These are phyloP conservation scores for Orbilia quercus DNA, from an alignment of 2,329 filamentous ascomycete genomes.

Conservation along the genomic window DNA sequence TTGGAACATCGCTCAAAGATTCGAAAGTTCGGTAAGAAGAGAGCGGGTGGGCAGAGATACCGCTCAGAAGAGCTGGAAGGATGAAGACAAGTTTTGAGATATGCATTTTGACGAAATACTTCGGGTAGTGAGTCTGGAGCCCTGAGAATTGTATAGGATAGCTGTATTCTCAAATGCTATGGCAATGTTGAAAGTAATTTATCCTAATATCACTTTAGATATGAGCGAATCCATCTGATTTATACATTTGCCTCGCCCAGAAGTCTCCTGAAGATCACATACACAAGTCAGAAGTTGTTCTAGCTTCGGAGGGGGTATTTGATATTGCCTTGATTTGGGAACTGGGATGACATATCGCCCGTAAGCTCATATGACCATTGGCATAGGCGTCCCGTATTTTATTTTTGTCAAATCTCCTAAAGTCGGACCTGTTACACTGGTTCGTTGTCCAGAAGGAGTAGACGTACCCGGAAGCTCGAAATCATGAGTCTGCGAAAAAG, in stretches of 20 bases:
- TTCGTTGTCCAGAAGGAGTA: neutral
- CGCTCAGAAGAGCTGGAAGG: conserved; percentile 22
- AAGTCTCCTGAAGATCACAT: neutral
- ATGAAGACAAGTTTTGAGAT: conserved; percentile 30
- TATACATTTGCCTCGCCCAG: conserved; percentile 23
- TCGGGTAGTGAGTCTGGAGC: too few relatives aligned
- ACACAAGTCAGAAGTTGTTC: neutral
- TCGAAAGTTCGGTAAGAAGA: conserved; percentile 36
- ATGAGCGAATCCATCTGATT: conserved; percentile 22
- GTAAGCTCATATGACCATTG: conserved; percentile 13
- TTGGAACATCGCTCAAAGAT: conserved; percentile 19
- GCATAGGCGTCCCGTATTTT: neutral
- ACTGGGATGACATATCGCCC: conserved; percentile 9
- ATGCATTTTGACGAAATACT: conserved; percentile 31
- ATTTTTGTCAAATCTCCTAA: neutral
- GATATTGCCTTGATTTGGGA: conserved; percentile 21
- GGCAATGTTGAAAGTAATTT: neutral
- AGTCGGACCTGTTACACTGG: conserved; percentile 5
- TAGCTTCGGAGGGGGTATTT: neutral
- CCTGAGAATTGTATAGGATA: neutral
- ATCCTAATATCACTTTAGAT: neutral
- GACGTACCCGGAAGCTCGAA: conserved; percentile 28
- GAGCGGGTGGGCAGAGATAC: conserved; percentile 38
- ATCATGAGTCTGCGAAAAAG: neutral
- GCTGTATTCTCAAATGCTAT: conserved; percentile 6